Evolutionary conservation across 495 filamentous ascomycete species (phyloP).

Genomic region (Aspergillus affinis): DNA sequence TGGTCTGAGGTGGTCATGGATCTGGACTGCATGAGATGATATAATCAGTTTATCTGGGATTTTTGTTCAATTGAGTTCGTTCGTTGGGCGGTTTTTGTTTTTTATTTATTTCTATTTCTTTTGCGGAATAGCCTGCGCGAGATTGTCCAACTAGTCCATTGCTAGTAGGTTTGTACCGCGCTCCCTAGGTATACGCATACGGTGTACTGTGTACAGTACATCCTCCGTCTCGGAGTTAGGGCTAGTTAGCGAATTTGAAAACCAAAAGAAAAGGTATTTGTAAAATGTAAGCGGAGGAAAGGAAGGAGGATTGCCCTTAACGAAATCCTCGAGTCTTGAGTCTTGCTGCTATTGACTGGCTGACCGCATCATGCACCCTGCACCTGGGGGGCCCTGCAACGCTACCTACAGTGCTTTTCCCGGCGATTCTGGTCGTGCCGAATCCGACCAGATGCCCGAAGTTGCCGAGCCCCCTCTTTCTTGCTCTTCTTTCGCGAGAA

Average conservation of each 20-base stretch:
- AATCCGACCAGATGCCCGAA: background rate
- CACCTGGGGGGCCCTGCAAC: too few species aligned
- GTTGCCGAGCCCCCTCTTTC: background rate
- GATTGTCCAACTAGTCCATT: background rate
- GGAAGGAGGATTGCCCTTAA: background rate
- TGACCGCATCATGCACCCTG: too few species aligned
- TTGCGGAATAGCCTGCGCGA: too few species aligned
- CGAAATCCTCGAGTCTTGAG: too few species aligned
- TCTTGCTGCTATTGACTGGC: too few species aligned
- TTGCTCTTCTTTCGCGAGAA: too few species aligned
- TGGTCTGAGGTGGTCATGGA: conserved; percentile 5
- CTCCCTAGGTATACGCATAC: background rate
- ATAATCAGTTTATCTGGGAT: conserved; percentile 2
- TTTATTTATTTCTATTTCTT: too few species aligned
- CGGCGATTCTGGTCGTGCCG: background rate
- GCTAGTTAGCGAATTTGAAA: background rate
- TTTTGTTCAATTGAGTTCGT: background rate
- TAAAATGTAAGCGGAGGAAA: background rate
- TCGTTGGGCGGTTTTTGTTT: background rate
- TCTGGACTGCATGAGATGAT: conserved; percentile 2
- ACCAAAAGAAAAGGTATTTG: too few species aligned
- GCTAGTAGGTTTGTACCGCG: background rate
- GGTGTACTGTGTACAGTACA: background rate
- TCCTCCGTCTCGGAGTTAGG: background rate
- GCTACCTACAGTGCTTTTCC: too few species aligned